phyloP scores from a whole-genome alignment of 352 stramenopile species.

The Globisporangium acanthophoron region DNA sequence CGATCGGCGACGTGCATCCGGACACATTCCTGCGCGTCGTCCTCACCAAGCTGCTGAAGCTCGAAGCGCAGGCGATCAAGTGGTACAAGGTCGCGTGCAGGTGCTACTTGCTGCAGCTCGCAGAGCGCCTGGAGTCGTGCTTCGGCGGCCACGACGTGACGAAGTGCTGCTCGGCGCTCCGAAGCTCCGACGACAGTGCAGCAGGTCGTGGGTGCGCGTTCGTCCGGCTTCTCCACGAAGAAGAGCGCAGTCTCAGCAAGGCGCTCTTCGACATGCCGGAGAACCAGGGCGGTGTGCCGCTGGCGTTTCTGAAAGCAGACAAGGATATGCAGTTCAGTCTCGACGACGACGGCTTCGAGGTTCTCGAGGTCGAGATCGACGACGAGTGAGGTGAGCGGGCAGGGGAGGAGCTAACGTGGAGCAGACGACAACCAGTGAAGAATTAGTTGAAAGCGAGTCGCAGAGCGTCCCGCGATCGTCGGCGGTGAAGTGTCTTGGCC shows the following conservation, averaged over 20 bases:
- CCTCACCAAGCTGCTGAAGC: conserved; percentile 55
- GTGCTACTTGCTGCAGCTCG: conserved; percentile 69
- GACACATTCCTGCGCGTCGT: conserved; percentile 42
- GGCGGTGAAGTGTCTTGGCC: neutral
- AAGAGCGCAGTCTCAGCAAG: conserved; percentile 39
- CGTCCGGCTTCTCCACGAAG: conserved; percentile 37
- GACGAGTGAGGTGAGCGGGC: conserved; percentile 1
- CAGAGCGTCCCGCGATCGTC: neutral
- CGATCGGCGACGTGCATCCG: conserved; percentile 38
- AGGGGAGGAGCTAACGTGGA: neutral
- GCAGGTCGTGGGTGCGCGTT: conserved; percentile 30
- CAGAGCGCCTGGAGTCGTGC: conserved; percentile 35
- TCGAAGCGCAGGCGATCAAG: conserved; percentile 58
- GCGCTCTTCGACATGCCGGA: conserved; percentile 65
- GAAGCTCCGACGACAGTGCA: conserved; percentile 5
- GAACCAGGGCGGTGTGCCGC: conserved; percentile 68
- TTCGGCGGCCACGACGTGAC: conserved; percentile 39
- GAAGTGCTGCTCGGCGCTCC: conserved; percentile 31
- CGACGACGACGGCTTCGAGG: conserved; percentile 80
- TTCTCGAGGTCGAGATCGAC: conserved; percentile 28
- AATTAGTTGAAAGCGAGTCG: neutral
- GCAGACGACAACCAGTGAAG: neutral
- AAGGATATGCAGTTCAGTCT: conserved; percentile 71
- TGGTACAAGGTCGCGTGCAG: conserved; percentile 67
- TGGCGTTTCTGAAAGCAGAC: conserved; percentile 63